Evolutionary conservation across 176 grass and related monocot species (phyloP), one percentile per base, ranked within the genome.

Genomic region (Avena sativa): DNA sequence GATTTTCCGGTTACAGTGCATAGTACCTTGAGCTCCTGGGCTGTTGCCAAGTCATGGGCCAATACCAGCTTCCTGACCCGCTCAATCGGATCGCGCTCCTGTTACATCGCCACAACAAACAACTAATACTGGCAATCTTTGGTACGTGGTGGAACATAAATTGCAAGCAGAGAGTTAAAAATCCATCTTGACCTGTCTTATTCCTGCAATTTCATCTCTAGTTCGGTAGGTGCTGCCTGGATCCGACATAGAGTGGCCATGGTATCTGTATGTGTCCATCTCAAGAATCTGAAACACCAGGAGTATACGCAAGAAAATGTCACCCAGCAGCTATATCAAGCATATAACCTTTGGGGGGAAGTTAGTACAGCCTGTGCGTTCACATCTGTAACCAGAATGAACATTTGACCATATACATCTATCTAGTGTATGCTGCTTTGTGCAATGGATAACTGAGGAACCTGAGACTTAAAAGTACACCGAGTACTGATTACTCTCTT

Each of bases 211-310:
- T 65, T 94, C 93, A 85, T 94, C 50, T 77, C 92, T 91, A 3
- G 92, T 98, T 10, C 96, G 91, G 79, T 95, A 98, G 21, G 92
- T 95, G 90, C 96, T 95, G 26, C 90, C 93, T 51, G 96, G 96
- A 83, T 98, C 93, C 28, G 93, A 95, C 93, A 98, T 95, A 0
- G 96, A 95, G 68, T 98, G 93, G 4, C 96, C 96, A 19, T 98
- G 93, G 87, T 98, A 95, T 83, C 93, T 91, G 64, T 98, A 95
- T 70, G 96, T 98, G 79, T 95, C 93, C 96, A 98, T 95, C 89
- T 98, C 96, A 90, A 98, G 93, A 85, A 98, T 91, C 96, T 95
- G 66, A 70, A 89, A 81, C 40, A 86, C n/a, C 47, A 55, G 87
- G 56, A 77, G 14, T 38, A 79, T 15, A 16, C 13, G 74, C 21